A percentile compares a stretch with the other conserved stretches of the same genome.
Conservation (phyloP, 768 basidiomycete species). For the Collybia nuda region DNA sequence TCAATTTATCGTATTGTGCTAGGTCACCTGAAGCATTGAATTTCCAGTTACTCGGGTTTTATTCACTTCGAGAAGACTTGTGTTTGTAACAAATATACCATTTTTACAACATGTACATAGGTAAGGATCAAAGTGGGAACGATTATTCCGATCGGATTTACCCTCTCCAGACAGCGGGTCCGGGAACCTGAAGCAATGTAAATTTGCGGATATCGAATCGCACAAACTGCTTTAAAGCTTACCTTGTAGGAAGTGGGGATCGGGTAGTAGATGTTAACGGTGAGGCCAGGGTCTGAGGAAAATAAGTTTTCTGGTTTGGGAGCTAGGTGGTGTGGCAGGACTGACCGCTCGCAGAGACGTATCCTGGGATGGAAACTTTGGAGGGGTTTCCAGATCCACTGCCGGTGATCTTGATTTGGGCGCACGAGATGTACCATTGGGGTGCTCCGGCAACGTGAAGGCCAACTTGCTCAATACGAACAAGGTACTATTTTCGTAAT, state of each 20-base stretch:
- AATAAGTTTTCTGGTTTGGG: background rate
- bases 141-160: constrained; percentile 1
- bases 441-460: constrained; percentile 44
- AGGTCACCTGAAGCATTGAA: too few species aligned
- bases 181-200: constrained; percentile 18
- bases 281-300: constrained; percentile 33
- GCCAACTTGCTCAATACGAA: constrained; percentile 36
- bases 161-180: constrained; percentile 16
- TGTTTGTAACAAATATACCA: too few species aligned
- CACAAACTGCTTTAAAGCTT: background rate
- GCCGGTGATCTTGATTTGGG: constrained; percentile 42
- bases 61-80: too few species aligned
- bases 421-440: constrained; percentile 50
- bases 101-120: too few species aligned
- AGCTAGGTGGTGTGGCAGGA: background rate
- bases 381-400: constrained; percentile 40
- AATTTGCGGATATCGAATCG: too few species aligned
- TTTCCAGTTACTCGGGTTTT: too few species aligned
- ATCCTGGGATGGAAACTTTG: constrained; percentile 49
- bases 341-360: constrained; percentile 35
- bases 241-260: constrained; percentile 28
- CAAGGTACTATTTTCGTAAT: constrained; percentile 22
- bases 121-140: too few species aligned
- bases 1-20: too few species aligned
- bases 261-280: constrained; percentile 40